Conservation (phyloP, 148 eudicot genomes). For the Persicaria tinctoria region DNA sequence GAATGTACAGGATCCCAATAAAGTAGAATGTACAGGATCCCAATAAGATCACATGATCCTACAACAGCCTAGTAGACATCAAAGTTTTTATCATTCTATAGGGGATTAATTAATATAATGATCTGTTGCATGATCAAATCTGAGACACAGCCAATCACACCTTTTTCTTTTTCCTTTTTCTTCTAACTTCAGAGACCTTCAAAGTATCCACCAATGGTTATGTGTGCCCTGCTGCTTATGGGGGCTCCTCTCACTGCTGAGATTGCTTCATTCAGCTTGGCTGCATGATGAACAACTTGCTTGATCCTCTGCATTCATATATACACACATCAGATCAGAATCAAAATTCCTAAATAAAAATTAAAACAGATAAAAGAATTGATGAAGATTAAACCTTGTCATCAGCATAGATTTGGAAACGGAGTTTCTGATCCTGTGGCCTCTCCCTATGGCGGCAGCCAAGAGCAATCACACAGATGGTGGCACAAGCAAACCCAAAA, state of each 20-base stretch:
- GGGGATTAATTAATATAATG: too few species aligned
- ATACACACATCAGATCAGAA: neutral
- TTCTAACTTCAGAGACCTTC: slow-evolving; percentile 34
- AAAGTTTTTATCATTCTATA: too few species aligned
- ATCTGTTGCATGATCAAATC: too few species aligned
- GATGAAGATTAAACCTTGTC: slow-evolving; percentile 44
- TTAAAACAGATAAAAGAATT: neutral
- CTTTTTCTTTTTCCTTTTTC: too few species aligned
- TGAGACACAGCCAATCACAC: too few species aligned
- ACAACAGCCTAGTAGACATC: too few species aligned
- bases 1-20: too few species aligned
- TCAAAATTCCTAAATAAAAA: neutral
- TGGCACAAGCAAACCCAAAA: slow-evolving; percentile 75
- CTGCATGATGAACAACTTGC: slow-evolving; percentile 53
- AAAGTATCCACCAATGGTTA: slow-evolving; percentile 66
- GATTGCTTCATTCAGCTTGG: slow-evolving; percentile 59
- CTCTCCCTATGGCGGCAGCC: slow-evolving; percentile 35
- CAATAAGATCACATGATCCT: too few species aligned
- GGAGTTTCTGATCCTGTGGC: slow-evolving; percentile 40
- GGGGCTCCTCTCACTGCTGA: slow-evolving; percentile 62
- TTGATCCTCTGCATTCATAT: slow-evolving; percentile 53
- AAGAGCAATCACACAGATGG: slow-evolving; percentile 49
- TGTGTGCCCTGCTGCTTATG: slow-evolving; percentile 48
- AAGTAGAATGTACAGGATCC: too few species aligned
- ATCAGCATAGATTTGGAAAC: slow-evolving; percentile 51